Evolutionary conservation across 23 red algal species (phyloP), one percentile per base, ranked within the genome.

Genomic region (Gracilariopsis chorda): DNA sequence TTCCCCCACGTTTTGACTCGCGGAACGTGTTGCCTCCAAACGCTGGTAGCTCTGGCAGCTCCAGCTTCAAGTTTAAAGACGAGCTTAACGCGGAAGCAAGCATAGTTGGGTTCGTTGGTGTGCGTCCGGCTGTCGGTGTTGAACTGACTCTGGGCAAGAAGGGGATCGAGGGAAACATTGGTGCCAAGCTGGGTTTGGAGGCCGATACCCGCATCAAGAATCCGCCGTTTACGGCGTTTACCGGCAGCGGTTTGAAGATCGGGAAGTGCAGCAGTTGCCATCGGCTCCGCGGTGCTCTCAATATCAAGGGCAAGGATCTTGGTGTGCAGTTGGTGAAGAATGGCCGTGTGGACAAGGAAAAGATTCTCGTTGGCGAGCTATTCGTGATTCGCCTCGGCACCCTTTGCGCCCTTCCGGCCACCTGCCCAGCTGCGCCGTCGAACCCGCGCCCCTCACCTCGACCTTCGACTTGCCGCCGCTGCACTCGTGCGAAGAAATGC

Each of bases 91-190:
- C 21, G n/a, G 34, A 45, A 21, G 40, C 70, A 48, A 46, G 37
- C 12, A n/a, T 76, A 32, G 46, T 39, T 5, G 70, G 70, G n/a
- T 76, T 76, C 37, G 37, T 30, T 24, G 70, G 70, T 14, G 12
- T 76, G 40, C 70, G 70, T 47, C 70, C 70, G 24, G 42, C 40
- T 23, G 7, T 76, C 39, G 70, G 70, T 46, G 39, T 82, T 13
- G 77, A 61, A 60, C 11, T 48, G 11, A 61, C 48, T 20, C 33
- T 59, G 21, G 33, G 32, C 55, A 19, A 28, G 33, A 56, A 61
- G n/a, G 51, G 77, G 39, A 60, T 82, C 19, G 77, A 28, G 35
- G 77, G 77, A 10, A 82, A 82, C 48, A 61, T 82, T 29, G 77
- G 77, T 4, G 77, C 53, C n/a, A 24, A 10, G 35, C 2, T 82